phyloP scores from a whole-genome alignment of 208 protist genomes.

The Lotmaria passim region DNA sequence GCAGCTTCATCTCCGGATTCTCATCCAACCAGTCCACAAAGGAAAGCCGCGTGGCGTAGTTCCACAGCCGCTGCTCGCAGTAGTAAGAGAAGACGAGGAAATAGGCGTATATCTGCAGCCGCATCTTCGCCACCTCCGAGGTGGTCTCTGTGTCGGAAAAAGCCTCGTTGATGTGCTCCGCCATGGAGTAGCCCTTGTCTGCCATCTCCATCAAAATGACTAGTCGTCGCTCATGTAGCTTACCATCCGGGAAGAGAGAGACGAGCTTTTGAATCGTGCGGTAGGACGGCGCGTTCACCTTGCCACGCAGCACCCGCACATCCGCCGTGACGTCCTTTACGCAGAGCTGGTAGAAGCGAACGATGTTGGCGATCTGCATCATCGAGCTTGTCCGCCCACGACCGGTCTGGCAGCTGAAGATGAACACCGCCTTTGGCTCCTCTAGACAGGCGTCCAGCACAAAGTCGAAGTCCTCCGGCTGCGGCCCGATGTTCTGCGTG shows the following conservation, averaged over 20 bases:
- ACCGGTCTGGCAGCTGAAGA: slow-evolving; percentile 90
- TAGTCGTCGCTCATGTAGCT: slow-evolving; percentile 85
- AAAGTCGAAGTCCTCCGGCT: slow-evolving; percentile 88
- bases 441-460: slow-evolving; percentile 78
- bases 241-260: slow-evolving; percentile 87
- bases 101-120: slow-evolving; percentile 82
- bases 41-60: slow-evolving; percentile 48
- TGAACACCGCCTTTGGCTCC: slow-evolving; percentile 74
- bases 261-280: slow-evolving; percentile 89
- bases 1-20: slow-evolving; percentile 69
- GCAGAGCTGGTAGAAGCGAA: slow-evolving; percentile 89
- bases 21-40: slow-evolving; percentile 77
- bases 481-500: slow-evolving; percentile 79
- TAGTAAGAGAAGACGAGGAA: slow-evolving; percentile 91
- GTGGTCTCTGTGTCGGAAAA: slow-evolving; percentile 56
- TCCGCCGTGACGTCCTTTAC: slow-evolving; percentile 74
- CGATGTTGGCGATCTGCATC: slow-evolving; percentile 89
- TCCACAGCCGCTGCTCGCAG: slow-evolving; percentile 90
- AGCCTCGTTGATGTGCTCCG: slow-evolving; percentile 84
- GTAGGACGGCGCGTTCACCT: slow-evolving; percentile 54
- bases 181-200: slow-evolving; percentile 88
- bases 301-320: slow-evolving; percentile 67
- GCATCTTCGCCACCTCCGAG: slow-evolving; percentile 80
- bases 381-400: slow-evolving; percentile 82
- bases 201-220: slow-evolving; percentile 80